Conservation (phyloP, 1,284 basidiomycete genomes). For the Sanghuangporus baumii region DNA sequence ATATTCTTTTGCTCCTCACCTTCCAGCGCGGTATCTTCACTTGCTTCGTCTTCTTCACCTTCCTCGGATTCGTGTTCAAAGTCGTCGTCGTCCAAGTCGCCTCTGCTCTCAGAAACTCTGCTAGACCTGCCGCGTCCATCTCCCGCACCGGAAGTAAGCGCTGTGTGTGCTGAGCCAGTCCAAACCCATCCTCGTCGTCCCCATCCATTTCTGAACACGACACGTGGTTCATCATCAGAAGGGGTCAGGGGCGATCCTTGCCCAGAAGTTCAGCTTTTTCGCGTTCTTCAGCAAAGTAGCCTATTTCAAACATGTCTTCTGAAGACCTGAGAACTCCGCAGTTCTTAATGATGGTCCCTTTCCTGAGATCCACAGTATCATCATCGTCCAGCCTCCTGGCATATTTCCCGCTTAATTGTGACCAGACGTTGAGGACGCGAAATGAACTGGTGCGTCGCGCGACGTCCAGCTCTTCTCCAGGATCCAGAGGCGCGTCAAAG, state of each 20-base stretch:
- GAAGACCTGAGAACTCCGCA: conserved; percentile 53
- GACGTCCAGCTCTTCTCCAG: conserved; percentile 37
- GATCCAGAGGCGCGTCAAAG: conserved; percentile 3
- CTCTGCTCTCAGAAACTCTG: conserved; percentile 65
- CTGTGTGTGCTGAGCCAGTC: conserved; percentile 18
- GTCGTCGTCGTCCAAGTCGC: conserved; percentile 35
- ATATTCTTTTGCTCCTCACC: conserved; percentile 7
- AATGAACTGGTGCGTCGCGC: conserved; percentile 50
- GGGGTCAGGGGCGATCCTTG: conserved; percentile 20
- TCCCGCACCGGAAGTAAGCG: conserved; percentile 38
- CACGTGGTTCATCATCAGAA: conserved; percentile 30
- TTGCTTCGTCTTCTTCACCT: conserved; percentile 1
- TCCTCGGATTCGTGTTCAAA: conserved; percentile 20
- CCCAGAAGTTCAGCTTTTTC: conserved; percentile 25
- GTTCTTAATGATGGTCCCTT: conserved; percentile 55
- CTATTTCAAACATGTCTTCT: conserved; percentile 38
- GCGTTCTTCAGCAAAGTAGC: conserved; percentile 33
- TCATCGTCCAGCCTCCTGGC: conserved; percentile 63
- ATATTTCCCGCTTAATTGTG: conserved; percentile 59
- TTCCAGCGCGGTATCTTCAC: conserved; percentile 1
- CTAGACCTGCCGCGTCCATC: conserved; percentile 49
- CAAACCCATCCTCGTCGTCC: conserved; percentile 19
- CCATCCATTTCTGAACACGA: conserved; percentile 29
- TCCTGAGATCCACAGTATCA: conserved; percentile 65
- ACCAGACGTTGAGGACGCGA: conserved; percentile 61